Percentiles rank a stretch among this genome's conserved stretches.
phyloP scores from a whole-genome alignment of 2,329 filamentous ascomycete species.

The Aureobasidium sp. region DNA sequence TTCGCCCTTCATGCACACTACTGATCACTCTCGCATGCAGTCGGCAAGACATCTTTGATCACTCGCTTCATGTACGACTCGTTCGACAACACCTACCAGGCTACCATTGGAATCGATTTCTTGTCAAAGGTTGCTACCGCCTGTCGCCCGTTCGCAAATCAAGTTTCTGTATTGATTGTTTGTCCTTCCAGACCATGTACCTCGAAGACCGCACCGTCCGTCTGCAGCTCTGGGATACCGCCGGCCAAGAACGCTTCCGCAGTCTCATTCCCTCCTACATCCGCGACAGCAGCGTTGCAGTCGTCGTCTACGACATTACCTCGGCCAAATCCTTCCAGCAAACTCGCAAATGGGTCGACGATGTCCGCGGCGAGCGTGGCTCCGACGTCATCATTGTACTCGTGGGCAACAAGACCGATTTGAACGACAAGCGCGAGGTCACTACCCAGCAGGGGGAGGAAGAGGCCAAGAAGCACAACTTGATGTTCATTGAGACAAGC shows the following conservation, averaged over 20 bases:
- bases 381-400: conserved; percentile 99
- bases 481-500: conserved; percentile 99
- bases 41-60: conserved; percentile 97
- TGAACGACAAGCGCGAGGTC: conserved; percentile 97
- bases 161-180: background rate
- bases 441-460: conserved; percentile 95
- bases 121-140: conserved; percentile 72
- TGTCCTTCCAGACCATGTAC: conserved; percentile 76
- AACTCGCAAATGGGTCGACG: conserved; percentile 98
- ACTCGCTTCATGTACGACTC: conserved; percentile 99
- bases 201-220: conserved; percentile 96
- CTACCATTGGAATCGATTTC: conserved; percentile 98
- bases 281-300: conserved; percentile 92
- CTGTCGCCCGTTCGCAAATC: background rate
- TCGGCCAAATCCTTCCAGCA: conserved; percentile 97
- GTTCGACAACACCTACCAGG: conserved; percentile 99
- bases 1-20: background rate
- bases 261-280: conserved; percentile 98
- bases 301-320: conserved; percentile 98
- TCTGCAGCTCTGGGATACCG: conserved; percentile 96
- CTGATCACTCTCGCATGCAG: conserved; percentile 41
- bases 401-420: conserved; percentile 97
- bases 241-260: conserved; percentile 94
- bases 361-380: conserved; percentile 89
- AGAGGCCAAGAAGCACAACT: conserved; percentile 92